Base-by-base conservation (phyloP, 106 monocot genomes). In the Apostasia ramifera region DNA sequence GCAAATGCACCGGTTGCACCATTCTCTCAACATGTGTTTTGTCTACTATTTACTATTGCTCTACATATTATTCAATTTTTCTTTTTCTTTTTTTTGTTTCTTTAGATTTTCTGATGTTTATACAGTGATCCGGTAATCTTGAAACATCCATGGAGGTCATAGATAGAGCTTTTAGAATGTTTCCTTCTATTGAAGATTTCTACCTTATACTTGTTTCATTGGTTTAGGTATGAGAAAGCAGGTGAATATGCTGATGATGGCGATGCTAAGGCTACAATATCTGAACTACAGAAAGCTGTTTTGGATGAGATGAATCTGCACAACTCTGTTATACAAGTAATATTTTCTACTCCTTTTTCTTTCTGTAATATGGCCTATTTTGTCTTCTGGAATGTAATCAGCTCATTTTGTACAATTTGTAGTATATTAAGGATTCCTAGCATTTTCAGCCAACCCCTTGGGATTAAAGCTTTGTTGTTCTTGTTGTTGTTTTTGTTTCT, bases 191-290 rank as follows among this genome's bases (percentile, higher is more conserved):
- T 40, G 37, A 5, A 26, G 3, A 26, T 50, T 54, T 54, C 44
- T 44, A 55, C 7, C 8, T 44, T 8, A 7, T 63, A 39, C 44
- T 53, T 38, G 66, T 48, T 67, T 53, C 37, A 12, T 73, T 53
- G 48, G 48, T 78, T 61, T 70, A 94, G 94, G 43, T 94, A 94
- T 70, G 94, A 94, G 57, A 81, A 83, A 71, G 90, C 94, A 6
- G 87, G 79, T 42, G 83, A 87, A 4, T 94, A 76, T 68, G 82
- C 94, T 5, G 94, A 94, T 53, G 94, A 94, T 70, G 94, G 87
- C 38, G 94, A 94, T 41, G 86, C 56, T 2, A 84, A 79, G 63
- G 73, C 46, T 47, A 62, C 71, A 5, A 83, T 94, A 38, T 49
- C 41, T 63, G 75, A 76, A 52, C 76, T 88, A 52, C 81, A 72